Conservation (phyloP, 805 yeast genomes). For the Wickerhamiella shivajii region DNA sequence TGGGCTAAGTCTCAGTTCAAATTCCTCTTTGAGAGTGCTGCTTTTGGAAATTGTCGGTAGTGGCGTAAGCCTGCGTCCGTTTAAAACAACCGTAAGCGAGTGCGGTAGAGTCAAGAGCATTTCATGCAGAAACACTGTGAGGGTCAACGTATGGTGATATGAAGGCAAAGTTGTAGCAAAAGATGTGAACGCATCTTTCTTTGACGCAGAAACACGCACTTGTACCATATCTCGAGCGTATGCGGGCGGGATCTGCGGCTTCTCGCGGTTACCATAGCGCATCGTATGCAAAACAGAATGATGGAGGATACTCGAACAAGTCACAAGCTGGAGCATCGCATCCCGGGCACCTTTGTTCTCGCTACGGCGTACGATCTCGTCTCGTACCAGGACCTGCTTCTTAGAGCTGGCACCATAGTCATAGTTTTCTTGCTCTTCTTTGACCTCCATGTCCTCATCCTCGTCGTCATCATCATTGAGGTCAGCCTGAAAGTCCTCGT, state of each 20-base stretch:
- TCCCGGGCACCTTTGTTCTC: conserved; percentile 14
- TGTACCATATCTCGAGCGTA: conserved; percentile 18
- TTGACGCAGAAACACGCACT: conserved; percentile 17
- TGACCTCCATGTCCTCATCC: conserved; percentile 19
- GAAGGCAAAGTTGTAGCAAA: conserved; percentile 30
- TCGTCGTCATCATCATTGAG: conserved; percentile 18
- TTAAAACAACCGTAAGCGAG: conserved; percentile 21
- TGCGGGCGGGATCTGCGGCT: conserved; percentile 11
- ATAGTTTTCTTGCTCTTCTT: conserved; percentile 15
- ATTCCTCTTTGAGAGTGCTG: conserved; percentile 16
- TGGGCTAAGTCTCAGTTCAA: conserved; percentile 22
- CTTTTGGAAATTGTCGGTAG: conserved; percentile 11
- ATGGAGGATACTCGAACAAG: conserved; percentile 14
- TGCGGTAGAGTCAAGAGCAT: conserved; percentile 24
- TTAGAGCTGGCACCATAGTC: conserved; percentile 7
- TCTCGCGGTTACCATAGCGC: conserved; percentile 13
- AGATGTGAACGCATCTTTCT: conserved; percentile 15
- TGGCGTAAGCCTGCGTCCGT: conserved; percentile 22
- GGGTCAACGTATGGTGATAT: conserved; percentile 32
- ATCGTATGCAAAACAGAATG: conserved; percentile 2
- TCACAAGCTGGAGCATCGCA: conserved; percentile 17
- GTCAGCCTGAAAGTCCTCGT: conserved; percentile 14
- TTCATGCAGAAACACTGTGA: conserved; percentile 32
- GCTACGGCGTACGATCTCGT: conserved; percentile 17
- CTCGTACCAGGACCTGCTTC: conserved; percentile 16